Conservation (phyloP, 208 protist species). For the Phytomonas francai region DNA sequence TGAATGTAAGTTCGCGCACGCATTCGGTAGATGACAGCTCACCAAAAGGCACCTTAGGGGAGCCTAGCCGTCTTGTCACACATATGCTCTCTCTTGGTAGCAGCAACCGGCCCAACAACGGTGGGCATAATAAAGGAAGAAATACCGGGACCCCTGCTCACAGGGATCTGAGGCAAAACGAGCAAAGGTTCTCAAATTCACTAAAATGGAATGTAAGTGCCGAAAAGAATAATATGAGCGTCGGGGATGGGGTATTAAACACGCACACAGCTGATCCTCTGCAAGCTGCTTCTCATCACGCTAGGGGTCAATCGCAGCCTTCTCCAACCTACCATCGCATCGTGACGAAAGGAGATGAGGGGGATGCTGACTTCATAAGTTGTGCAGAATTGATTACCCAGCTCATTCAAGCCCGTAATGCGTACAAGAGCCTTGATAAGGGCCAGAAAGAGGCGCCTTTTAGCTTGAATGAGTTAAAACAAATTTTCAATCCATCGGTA, state of each 20-base stretch:
- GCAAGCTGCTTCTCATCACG: no score
- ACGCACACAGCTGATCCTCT: background rate
- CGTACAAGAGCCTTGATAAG: constrained; percentile 71
- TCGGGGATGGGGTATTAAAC: background rate
- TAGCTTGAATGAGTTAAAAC: constrained; percentile 23
- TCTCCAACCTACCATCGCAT: constrained; percentile 49
- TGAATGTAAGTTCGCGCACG: no score
- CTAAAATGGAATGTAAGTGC: background rate
- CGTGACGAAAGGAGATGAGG: constrained; percentile 70
- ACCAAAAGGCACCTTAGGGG: no score
- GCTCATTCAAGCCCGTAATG: constrained; percentile 46
- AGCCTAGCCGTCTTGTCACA: no score
- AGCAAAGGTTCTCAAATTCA: no score
- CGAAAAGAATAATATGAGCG: background rate
- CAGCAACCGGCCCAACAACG: no score
- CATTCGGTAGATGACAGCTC: no score
- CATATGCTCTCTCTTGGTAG: no score
- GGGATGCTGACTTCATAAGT: constrained; percentile 66
- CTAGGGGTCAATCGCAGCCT: no score
- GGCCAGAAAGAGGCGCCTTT: constrained; percentile 38
- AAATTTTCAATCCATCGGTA: background rate
- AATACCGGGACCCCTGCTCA: no score
- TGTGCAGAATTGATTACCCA: constrained; percentile 65
- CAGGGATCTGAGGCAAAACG: no score
- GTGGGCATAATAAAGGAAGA: no score